These are phyloP conservation scores for Penicillium antarcticum DNA, from an alignment of 495 filamentous ascomycete species.

Conservation along the genomic window DNA sequence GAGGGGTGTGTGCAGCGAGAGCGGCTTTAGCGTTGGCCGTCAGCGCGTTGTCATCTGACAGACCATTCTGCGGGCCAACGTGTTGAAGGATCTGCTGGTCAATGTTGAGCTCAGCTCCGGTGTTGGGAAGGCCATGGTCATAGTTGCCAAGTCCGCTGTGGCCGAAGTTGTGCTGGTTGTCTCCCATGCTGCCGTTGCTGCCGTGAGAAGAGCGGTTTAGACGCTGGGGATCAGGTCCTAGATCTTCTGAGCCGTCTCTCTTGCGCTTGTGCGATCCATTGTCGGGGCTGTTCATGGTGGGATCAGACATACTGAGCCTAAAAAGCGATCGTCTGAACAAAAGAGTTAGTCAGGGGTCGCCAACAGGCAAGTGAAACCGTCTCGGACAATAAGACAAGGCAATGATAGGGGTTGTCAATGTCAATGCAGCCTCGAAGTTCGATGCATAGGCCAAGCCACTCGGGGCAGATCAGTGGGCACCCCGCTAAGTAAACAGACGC, in stretches of 20 bases:
- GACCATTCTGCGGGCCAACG: constrained; percentile 45
- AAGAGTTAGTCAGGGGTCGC: constrained; percentile 17
- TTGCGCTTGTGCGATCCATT: constrained; percentile 43
- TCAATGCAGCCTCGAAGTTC: constrained; percentile 3
- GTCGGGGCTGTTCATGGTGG: constrained; percentile 38
- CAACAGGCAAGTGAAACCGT: constrained; percentile 5
- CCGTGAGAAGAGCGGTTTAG: constrained; percentile 43
- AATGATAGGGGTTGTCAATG: not conserved
- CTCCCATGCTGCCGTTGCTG: constrained; percentile 45
- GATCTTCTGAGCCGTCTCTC: constrained; percentile 41
- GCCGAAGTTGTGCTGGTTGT: constrained; percentile 38
- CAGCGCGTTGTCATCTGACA: constrained; percentile 45
- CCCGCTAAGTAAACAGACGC: constrained; percentile 21
- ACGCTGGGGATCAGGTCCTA: constrained; percentile 42
- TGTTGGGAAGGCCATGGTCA: constrained; percentile 37
- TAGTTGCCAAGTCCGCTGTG: constrained; percentile 38
- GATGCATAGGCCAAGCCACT: constrained; percentile 5
- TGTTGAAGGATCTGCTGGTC: constrained; percentile 50
- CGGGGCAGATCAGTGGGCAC: constrained; percentile 12
- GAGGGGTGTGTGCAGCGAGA: constrained; percentile 41
- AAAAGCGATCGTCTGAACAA: constrained; percentile 8
- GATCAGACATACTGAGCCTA: constrained; percentile 36
- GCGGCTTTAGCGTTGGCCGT: constrained; percentile 49
- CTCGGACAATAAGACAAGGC: not conserved
- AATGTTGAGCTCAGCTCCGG: constrained; percentile 41